Evolutionary conservation across 768 basidiomycete species (phyloP).

Genomic region (Sporobolomyces phaffii): DNA sequence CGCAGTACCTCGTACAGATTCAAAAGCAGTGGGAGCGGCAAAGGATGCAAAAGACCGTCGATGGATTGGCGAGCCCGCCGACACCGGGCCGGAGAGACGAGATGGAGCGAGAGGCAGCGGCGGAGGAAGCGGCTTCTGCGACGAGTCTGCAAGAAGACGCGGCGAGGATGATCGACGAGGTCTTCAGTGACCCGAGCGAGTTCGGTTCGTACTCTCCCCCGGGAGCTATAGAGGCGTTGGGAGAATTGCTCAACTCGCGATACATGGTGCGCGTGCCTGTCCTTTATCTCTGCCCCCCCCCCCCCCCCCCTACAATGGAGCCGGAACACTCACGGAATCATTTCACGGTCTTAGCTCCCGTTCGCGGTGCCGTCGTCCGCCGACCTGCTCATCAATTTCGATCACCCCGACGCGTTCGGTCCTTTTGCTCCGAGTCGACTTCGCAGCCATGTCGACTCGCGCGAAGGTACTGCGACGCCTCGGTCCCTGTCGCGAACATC

Average conservation of each 20-base stretch:
- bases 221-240: constrained; percentile 70
- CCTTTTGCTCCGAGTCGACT: constrained; percentile 12
- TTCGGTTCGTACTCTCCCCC: constrained; percentile 70
- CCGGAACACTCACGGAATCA: no score
- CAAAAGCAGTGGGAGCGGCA: constrained; percentile 92
- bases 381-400: constrained; percentile 36
- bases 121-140: constrained; percentile 15
- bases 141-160: constrained; percentile 36
- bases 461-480: not conserved
- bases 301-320: no score
- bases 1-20: constrained; percentile 85
- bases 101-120: not conserved
- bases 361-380: constrained; percentile 35
- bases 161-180: constrained; percentile 60
- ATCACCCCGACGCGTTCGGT: constrained; percentile 26
- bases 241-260: constrained; percentile 85
- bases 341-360: no score
- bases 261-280: constrained; percentile 66
- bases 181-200: constrained; percentile 55
- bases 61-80: constrained; percentile 54
- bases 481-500: constrained; percentile 24
- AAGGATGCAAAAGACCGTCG: constrained; percentile 21
- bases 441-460: not conserved
- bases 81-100: constrained; percentile 56
- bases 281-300: no score